Percentiles rank a stretch among this genome's conserved stretches.
Evolutionary conservation across 495 filamentous ascomycete genomes (phyloP).

Genomic region (Pyrenopolyporus hunteri): DNA sequence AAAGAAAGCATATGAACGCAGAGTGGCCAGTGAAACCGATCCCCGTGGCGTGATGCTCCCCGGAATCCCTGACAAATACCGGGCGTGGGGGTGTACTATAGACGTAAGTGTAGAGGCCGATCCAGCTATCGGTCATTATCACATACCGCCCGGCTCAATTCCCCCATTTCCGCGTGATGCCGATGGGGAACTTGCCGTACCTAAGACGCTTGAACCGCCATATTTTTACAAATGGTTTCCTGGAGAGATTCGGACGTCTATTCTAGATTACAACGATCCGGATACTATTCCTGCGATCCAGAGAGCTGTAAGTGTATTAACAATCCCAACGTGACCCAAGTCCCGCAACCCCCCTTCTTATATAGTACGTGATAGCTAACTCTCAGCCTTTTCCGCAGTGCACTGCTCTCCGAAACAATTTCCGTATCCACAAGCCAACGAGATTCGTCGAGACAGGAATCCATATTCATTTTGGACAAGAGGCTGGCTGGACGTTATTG

Average conservation of each 20-base stretch:
- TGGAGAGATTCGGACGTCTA: conserved; percentile 24
- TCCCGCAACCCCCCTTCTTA: neutral
- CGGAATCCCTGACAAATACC: too few species aligned
- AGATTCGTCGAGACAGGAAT: neutral
- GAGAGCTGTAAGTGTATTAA: conserved; percentile 19
- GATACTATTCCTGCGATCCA: neutral
- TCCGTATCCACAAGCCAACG: conserved; percentile 36
- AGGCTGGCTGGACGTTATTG: conserved; percentile 23
- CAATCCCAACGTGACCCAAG: neutral
- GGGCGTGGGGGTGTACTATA: too few species aligned
- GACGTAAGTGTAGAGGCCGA: too few species aligned
- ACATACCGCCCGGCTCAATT: too few species aligned
- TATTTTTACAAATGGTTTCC: conserved; percentile 31
- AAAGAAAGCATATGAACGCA: too few species aligned
- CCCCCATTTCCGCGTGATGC: neutral
- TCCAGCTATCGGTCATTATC: too few species aligned
- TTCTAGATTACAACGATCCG: conserved; percentile 20
- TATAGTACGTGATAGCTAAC: neutral
- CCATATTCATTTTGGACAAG: conserved; percentile 34
- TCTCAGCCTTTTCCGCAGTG: conserved; percentile 9
- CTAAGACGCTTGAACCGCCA: neutral
- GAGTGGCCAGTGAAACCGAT: too few species aligned
- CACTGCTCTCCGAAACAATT: conserved; percentile 11
- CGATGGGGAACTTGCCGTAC: neutral
- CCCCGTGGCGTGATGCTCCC: too few species aligned